Conservation (phyloP, 2,329 filamentous ascomycete species). For the Aureobasidium zeae region DNA sequence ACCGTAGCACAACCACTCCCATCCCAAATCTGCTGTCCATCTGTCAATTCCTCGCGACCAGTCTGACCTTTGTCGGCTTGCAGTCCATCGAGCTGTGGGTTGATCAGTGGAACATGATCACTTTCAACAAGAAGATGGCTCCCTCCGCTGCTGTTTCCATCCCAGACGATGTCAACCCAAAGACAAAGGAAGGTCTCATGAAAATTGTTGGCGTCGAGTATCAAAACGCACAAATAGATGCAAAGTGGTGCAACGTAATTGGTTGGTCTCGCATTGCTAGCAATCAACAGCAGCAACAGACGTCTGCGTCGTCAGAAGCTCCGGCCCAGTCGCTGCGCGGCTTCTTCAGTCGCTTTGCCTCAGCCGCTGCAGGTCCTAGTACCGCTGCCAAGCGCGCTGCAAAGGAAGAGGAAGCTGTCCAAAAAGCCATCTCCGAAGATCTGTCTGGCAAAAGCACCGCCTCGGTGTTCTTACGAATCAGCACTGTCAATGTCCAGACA, state of each 20-base stretch:
- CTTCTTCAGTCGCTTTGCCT: slow-evolving; percentile 70
- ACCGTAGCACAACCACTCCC: slow-evolving; percentile 78
- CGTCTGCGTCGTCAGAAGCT: slow-evolving; percentile 18
- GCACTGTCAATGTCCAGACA: slow-evolving; percentile 72
- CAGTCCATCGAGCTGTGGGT: slow-evolving; percentile 83
- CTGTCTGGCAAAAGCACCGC: slow-evolving; percentile 61
- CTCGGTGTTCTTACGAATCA: slow-evolving; percentile 81
- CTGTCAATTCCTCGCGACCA: slow-evolving; percentile 86
- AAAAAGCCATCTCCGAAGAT: slow-evolving; percentile 59
- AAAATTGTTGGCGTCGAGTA: slow-evolving; percentile 70
- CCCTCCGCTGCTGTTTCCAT: slow-evolving; percentile 64
- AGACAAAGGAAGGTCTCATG: slow-evolving; percentile 83
- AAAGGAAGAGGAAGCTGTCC: slow-evolving; percentile 53
- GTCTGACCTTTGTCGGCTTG: slow-evolving; percentile 87
- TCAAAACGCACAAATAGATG: slow-evolving; percentile 86
- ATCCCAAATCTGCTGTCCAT: slow-evolving; percentile 78
- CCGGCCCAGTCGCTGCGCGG: slow-evolving; percentile 54
- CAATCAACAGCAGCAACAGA: slow-evolving; percentile 14
- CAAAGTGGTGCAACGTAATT: slow-evolving; percentile 76
- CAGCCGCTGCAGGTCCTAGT: slow-evolving; percentile 41
- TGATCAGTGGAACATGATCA: slow-evolving; percentile 74
- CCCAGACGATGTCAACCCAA: slow-evolving; percentile 69
- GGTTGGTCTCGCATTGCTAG: slow-evolving; percentile 58
- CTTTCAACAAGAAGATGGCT: slow-evolving; percentile 74
- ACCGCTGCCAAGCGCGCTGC: slow-evolving; percentile 47